Conservation (phyloP, 148 eudicot species). For the Agrostemma githago region DNA sequence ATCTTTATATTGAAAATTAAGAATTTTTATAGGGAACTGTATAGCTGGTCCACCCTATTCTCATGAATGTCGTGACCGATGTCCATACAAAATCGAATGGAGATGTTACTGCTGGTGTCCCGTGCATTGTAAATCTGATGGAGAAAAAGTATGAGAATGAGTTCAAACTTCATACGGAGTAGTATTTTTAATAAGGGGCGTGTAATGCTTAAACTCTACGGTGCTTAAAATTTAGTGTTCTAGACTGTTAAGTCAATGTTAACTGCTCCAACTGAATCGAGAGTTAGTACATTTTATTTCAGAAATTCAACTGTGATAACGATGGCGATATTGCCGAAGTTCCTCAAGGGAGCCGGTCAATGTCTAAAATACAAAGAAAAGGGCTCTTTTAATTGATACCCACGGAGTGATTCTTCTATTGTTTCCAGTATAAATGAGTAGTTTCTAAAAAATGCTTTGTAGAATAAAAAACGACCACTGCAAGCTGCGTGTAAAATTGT, state of each 20-base stretch:
- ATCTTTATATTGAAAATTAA: neutral
- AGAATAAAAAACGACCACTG: neutral
- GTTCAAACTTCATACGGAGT: neutral
- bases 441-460: neutral
- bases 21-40: neutral
- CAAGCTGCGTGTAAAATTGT: neutral
- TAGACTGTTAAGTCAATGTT: neutral
- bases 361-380: neutral
- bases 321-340: neutral
- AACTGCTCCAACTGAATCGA: neutral
- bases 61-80: neutral
- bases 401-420: neutral
- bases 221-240: neutral
- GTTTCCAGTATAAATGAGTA: too few species aligned
- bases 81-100: neutral
- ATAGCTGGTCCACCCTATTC: neutral
- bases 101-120: neutral
- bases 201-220: neutral
- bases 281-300: neutral
- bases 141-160: neutral
- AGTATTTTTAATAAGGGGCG: neutral
- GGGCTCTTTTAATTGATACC: neutral
- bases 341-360: neutral
- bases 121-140: neutral
- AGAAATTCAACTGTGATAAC: neutral